phyloP scores from a whole-genome alignment of 306 rosid species.

The Casuarina equisetifolia region DNA sequence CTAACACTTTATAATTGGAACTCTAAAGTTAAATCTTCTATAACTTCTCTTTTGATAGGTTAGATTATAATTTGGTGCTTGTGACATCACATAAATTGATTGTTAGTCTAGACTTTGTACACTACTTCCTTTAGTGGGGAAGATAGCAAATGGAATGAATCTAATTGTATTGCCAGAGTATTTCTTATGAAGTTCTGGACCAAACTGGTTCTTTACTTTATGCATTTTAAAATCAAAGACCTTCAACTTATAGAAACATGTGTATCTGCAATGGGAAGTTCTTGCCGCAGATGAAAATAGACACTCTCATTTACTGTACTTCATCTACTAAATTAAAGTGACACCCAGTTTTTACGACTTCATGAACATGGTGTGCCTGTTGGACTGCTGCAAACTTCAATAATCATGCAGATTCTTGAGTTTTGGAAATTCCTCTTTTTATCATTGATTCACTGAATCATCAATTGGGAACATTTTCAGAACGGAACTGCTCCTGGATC shows the following conservation, averaged over 20 bases:
- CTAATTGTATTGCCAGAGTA: background rate
- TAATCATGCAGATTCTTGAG: background rate
- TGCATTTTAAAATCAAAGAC: background rate
- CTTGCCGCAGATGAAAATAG: background rate
- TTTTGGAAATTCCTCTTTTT: background rate
- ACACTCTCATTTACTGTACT: background rate
- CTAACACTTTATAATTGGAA: background rate
- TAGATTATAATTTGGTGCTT: background rate
- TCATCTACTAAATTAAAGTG: background rate
- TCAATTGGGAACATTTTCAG: constrained; percentile 38
- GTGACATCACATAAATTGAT: background rate
- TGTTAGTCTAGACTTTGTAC: background rate
- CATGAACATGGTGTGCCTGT: background rate
- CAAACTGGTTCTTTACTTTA: background rate
- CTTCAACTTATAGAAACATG: background rate
- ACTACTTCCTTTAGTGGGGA: background rate
- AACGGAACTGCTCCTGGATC: constrained; percentile 70
- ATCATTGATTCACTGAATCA: background rate
- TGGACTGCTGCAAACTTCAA: background rate
- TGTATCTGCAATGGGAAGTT: background rate
- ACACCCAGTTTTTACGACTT: background rate
- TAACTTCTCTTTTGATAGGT: background rate
- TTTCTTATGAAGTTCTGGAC: background rate
- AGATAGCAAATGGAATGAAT: background rate
- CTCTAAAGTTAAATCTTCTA: background rate